Base-by-base conservation (phyloP, 495 filamentous ascomycete species). In the Neurospora tetrasperma region DNA sequence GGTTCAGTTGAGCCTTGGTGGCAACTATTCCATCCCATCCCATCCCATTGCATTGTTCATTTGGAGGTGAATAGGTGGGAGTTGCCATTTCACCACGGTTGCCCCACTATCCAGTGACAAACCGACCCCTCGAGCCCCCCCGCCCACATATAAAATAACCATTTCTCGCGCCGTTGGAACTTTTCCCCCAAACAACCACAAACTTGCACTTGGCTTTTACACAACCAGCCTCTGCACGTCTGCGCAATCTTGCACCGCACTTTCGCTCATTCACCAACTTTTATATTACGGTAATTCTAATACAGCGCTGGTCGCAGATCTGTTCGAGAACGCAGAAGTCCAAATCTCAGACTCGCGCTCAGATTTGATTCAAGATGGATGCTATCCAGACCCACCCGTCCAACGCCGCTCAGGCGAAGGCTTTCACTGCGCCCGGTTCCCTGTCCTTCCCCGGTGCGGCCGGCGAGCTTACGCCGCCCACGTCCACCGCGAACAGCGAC, bases 361-460 rank as follows among this genome's bases (percentile, higher is more conserved):
- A 43, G 12, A 69, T 72, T 75, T 74, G 77, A 76, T 73, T 72
- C 77, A 87, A 82, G 71, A 96, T 98, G 94, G 93, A 97, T 75
- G 87, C 89, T 71, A 91, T 97, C 72, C 94, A 94, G 72, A 95
- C 94, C 70, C 94, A 97, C 78, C 94, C 94, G 23, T 87, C 91
- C 70, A 97, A 87, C 78, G 94, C 94, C 76, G 86, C 89, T 73
- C 94, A 97, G 87, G 94, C 94, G 70, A 93, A 93, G 84, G 92
- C 93, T 77, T 96, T 97, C 85, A 96, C 93, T 73, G 91, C 92
- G 42, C 92, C 93, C 68, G 90, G 93, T 71, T 96, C 93, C 69
- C 87, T 98, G 72, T 96, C 94, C 48, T 97, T 94, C 82, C 94
- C 95, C 68, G 91, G 91, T 79, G 94, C 91, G 73, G 90, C 89